Conservation (phyloP, 225 moss, liverwort and hornwort genomes). For the Thuidium tamariscinum region DNA sequence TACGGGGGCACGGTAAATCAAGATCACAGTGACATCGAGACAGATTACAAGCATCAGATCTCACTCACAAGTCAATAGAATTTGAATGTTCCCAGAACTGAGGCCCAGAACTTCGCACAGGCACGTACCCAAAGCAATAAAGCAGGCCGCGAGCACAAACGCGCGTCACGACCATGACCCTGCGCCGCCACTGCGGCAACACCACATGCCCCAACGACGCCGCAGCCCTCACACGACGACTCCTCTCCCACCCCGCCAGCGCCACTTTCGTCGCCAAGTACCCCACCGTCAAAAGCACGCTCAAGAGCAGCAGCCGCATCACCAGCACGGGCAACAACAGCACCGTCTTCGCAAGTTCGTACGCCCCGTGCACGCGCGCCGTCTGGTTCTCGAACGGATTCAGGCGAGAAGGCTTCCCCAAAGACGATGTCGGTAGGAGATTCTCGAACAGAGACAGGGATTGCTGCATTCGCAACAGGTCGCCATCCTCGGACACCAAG, state of each 20-base stretch:
- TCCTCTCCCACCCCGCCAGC: conserved; percentile 47
- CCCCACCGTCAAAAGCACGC: conserved; percentile 47
- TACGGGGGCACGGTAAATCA: no score
- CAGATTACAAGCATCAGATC: background rate
- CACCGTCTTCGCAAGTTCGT: conserved; percentile 48
- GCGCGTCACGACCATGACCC: conserved; percentile 59
- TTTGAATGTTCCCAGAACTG: background rate
- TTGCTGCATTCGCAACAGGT: conserved; percentile 23
- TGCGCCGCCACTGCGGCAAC: conserved; percentile 63
- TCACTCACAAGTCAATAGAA: background rate
- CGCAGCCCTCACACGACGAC: background rate
- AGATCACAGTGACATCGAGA: background rate
- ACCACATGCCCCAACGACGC: conserved; percentile 1
- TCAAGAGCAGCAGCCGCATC: conserved; percentile 25
- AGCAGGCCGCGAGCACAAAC: conserved; percentile 62
- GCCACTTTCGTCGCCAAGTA: conserved; percentile 38
- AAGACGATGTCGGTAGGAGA: conserved; percentile 5
- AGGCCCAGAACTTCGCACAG: background rate
- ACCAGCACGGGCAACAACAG: conserved; percentile 56
- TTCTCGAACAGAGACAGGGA: conserved; percentile 38
- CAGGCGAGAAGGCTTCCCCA: conserved; percentile 34
- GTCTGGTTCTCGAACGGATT: conserved; percentile 78
- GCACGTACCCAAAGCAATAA: conserved; percentile 64
- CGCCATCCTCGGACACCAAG: background rate
- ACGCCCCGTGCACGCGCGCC: conserved; percentile 35